Evolutionary conservation across 257 asterid genomes (phyloP), one percentile per base, ranked within the genome.

Genomic region (Leptodermis oblonga): DNA sequence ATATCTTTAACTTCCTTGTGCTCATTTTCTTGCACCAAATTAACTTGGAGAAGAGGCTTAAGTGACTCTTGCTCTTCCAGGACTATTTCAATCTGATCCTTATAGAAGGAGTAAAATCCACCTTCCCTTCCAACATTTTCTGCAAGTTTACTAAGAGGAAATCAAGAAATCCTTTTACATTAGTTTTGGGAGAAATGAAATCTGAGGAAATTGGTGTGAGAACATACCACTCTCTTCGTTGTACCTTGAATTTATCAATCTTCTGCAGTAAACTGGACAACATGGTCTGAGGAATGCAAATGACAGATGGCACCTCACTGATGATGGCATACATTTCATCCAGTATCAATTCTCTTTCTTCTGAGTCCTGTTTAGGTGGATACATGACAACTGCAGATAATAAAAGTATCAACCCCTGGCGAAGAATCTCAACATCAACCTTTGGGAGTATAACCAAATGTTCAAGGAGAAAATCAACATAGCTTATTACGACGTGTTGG

Each of bases 101-200:
- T 22, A 67, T 20, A 51, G 42, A 31, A 1, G 25, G 54, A 45
- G n/a, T n/a, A 10, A 18, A 14, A 11, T 58, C 34, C 17, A 39
- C 39, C 26, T 36, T 36, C 12, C 1, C 18, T 5, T 56, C 33
- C 18, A 68, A 18, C 65, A 18, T 13, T 39, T 68, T 34, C 13
- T 11, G 15, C 11, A 74, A 34, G n/a, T 37, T 37, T 17, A 6
- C 46, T 49, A 18, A 2, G 34, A 60, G 42, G 23, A 30, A 52
- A 9, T 54, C 51, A 23, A 37, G 15, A 42, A 68, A 74, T 5
- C 58, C 70, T 30, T 59, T 49, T 59, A 11, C 48, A 39, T 52
- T 34, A 7, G 48, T 62, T 37, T 18, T 39, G 34, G 74, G 74
- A 26, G n/a, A 51, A 42, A 37, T 62, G 30, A 33, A 7, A 1